Conservation (phyloP, 1,139 yeast genomes). For the Blastobotrys arbuscula region DNA sequence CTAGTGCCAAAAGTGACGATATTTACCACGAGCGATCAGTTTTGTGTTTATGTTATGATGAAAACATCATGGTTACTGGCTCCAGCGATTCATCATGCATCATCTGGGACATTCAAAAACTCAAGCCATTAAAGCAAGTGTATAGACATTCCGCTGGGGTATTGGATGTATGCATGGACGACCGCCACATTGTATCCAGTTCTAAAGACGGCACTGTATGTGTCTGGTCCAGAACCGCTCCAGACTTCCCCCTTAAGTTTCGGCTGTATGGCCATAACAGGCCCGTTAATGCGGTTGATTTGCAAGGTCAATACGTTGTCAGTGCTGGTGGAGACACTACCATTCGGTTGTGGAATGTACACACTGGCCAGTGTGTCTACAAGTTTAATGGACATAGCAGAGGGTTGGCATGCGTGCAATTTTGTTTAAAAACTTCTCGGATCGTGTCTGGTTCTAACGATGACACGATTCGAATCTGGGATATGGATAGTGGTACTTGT, state of each 20-base stretch:
- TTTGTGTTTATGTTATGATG: constrained; percentile 32
- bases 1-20: background rate
- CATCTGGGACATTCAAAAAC: constrained; percentile 30
- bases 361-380: constrained; percentile 24
- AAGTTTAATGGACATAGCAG: constrained; percentile 33
- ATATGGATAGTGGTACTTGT: constrained; percentile 28
- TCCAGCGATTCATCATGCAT: constrained; percentile 35
- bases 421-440: constrained; percentile 23
- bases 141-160: constrained; percentile 30
- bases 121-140: constrained; percentile 26
- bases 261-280: constrained; percentile 31
- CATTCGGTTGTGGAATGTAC: constrained; percentile 31
- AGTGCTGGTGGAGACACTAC: constrained; percentile 37
- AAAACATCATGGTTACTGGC: constrained; percentile 33
- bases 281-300: constrained; percentile 35
- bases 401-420: constrained; percentile 35
- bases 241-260: constrained; percentile 17
- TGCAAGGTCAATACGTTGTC: constrained; percentile 27
- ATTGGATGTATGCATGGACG: constrained; percentile 29
- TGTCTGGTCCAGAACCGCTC: constrained; percentile 27
- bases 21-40: constrained; percentile 33
- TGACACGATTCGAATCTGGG: constrained; percentile 34
- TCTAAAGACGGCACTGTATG: constrained; percentile 34
- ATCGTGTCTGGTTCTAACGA: constrained; percentile 37
- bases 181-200: constrained; percentile 30